Percentiles rank a stretch among this genome's conserved stretches.
phyloP scores from a whole-genome alignment of 108 stramenopile species.

The Asterionellopsis glacialis region DNA sequence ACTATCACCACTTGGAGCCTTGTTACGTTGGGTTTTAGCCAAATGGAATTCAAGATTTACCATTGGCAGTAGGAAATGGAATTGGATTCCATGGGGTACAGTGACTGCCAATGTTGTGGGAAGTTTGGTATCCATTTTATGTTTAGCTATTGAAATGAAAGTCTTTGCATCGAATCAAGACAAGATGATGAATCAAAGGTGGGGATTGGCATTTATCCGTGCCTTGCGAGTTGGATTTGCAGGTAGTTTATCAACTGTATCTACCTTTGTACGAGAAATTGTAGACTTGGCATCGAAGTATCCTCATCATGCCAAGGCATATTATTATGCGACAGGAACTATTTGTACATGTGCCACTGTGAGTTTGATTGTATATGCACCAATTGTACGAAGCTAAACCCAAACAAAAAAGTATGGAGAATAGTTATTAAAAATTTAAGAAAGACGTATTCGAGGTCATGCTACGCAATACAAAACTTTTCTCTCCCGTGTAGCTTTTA shows the following conservation, averaged over 20 bases:
- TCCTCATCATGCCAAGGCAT: constrained; percentile 34
- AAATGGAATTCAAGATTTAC: constrained; percentile 30
- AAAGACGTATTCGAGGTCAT: too few species aligned
- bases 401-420: too few species aligned
- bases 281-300: constrained; percentile 30
- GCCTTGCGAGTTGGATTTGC: constrained; percentile 51
- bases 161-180: constrained; percentile 5
- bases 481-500: too few species aligned
- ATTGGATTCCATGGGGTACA: constrained; percentile 74
- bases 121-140: constrained; percentile 30
- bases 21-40: constrained; percentile 53
- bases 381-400: constrained; percentile 5
- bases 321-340: constrained; percentile 45
- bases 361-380: background rate
- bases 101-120: constrained; percentile 53
- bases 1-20: constrained; percentile 54
- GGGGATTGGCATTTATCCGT: constrained; percentile 11
- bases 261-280: constrained; percentile 64
- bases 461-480: too few species aligned
- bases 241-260: constrained; percentile 76
- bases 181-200: background rate
- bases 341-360: background rate
- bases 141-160: constrained; percentile 20
- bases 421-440: too few species aligned
- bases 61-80: constrained; percentile 3